Evolutionary conservation across 2,329 filamentous ascomycete genomes (phyloP).

Genomic region (Ophiostoma sp.): DNA sequence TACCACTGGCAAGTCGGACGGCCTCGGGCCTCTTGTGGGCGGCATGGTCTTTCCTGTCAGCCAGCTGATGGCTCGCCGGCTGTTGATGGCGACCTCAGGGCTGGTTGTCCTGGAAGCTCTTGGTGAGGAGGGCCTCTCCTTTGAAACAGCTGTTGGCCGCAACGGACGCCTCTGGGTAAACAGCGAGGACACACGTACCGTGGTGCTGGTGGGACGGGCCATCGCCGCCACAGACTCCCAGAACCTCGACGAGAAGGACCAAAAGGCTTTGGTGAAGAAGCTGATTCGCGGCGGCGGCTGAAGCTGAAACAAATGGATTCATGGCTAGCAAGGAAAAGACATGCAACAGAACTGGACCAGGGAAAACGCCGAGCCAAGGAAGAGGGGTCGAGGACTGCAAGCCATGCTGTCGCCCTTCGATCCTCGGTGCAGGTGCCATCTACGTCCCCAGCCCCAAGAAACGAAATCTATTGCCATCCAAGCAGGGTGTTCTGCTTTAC

Average conservation of each 20-base stretch:
- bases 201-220: slow-evolving; percentile 72
- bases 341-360: not conserved
- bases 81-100: slow-evolving; percentile 56
- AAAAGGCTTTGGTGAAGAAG: slow-evolving; percentile 58
- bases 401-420: not conserved
- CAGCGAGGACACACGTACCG: slow-evolving; percentile 58
- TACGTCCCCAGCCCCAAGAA: no score
- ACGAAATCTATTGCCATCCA: not conserved
- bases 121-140: slow-evolving; percentile 68
- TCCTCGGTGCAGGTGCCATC: not conserved
- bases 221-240: slow-evolving; percentile 71
- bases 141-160: slow-evolving; percentile 88
- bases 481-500: not conserved
- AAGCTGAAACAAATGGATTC: slow-evolving; percentile 30
- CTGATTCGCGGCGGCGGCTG: slow-evolving; percentile 49
- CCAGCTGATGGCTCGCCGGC: slow-evolving; percentile 70
- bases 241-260: slow-evolving; percentile 56
- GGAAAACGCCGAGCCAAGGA: not conserved
- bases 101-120: slow-evolving; percentile 74
- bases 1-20: slow-evolving; percentile 80
- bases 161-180: slow-evolving; percentile 93
- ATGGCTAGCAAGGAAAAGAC: not conserved
- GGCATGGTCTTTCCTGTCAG: slow-evolving; percentile 85
- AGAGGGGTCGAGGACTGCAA: not conserved
- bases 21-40: slow-evolving; percentile 70